Base-by-base conservation (phyloP, 345 rosid genomes). In the Hirschfeldia incana region DNA sequence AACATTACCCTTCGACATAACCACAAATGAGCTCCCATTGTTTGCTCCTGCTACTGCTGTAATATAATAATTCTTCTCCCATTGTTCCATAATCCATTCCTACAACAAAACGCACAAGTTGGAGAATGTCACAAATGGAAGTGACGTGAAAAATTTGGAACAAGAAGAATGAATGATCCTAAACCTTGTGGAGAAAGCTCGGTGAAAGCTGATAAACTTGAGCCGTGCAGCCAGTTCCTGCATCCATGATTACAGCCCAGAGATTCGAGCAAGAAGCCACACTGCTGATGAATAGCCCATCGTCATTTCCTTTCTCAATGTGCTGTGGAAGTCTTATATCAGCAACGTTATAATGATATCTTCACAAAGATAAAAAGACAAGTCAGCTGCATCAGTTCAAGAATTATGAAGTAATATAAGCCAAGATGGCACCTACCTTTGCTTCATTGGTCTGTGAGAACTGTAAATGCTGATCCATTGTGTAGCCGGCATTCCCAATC, bases 81-180 rank as follows among this genome's bases (percentile, higher is more conserved):
- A 95, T 61, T 93, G 94, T 73, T 91, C 99, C 99, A 95, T 95
- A 70, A 95, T 95, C 99, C 98, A 95, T 67, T 95, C 99, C 98
- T 95, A 84, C 79, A 42, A 36, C 27, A 46, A 49, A 62, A 70
- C 10, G 83, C 46, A 74, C 17, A 72, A 0, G 44, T 21, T 21
- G 21, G 21, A 21, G 21, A 21, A 21, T 21, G 21, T 21, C 21
- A 21, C 21, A 21, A 21, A 21, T 21, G 21, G 21, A 21, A 21
- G 21, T 21, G 21, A 21, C 21, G 21, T 21, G 21, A 21, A 21
- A 21, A 21, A 21, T 21, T 21, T 21, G 21, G 21, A 21, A 21
- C 21, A 21, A 21, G 21, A 21, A 21, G 21, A 21, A 21, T 21
- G 21, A 21, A 21, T 21, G 21, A 21, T 21, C 32, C 59, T 33